Evolutionary conservation across 2,329 filamentous ascomycete species (phyloP).

Genomic region (Colletotrichum shisoi): DNA sequence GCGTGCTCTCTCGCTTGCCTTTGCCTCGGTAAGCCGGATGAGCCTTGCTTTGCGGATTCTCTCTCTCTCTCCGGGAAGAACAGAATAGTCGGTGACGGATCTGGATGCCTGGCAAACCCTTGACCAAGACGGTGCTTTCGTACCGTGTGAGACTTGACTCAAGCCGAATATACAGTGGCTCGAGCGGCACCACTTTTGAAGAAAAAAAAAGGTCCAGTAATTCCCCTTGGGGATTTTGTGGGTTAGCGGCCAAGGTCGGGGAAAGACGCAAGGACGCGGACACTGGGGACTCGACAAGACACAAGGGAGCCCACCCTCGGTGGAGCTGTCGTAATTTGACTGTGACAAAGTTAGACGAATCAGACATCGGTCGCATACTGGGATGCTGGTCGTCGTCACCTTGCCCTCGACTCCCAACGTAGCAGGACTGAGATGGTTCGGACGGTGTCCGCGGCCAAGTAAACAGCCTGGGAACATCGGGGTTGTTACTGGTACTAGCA

Average conservation of each 20-base stretch:
- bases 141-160: conserved; percentile 19
- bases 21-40: not conserved
- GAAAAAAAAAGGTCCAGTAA: conserved; percentile 22
- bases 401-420: not conserved
- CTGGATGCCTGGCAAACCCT: conserved; percentile 2
- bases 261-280: conserved; percentile 12
- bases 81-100: conserved; percentile 14
- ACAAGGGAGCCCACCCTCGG: not conserved
- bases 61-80: not conserved
- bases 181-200: conserved; percentile 6
- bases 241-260: conserved; percentile 31
- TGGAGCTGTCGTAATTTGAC: conserved; percentile 17
- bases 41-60: not conserved
- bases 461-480: not conserved
- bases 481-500: not conserved
- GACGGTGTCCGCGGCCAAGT: conserved; percentile 8
- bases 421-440: not conserved
- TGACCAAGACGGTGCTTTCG: not conserved
- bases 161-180: conserved; percentile 10
- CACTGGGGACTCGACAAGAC: conserved; percentile 2
- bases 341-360: conserved; percentile 24
- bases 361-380: conserved; percentile 15
- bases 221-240: conserved; percentile 36
- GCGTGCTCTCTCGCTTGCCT: not conserved
- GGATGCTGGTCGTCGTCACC: conserved; percentile 5